Percentiles rank a stretch among this genome's conserved stretches.
These are phyloP conservation scores for Backusella sp. DNA, from an alignment of 192 early-diverging fungal species.

Conservation along the genomic window DNA sequence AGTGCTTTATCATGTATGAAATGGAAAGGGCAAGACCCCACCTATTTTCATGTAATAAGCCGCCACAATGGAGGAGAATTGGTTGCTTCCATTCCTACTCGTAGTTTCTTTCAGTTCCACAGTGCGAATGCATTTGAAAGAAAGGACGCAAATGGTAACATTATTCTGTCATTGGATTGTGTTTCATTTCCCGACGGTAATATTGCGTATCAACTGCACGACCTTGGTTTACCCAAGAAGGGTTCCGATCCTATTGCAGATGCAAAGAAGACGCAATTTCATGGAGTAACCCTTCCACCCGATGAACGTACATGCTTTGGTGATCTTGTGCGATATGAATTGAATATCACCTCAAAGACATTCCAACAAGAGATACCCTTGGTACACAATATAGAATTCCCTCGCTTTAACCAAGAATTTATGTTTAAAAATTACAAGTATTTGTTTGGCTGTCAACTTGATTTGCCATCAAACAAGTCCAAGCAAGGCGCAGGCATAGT, in stretches of 20 bases:
- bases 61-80: background rate
- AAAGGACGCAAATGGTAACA: background rate
- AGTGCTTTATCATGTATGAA: background rate
- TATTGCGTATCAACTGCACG: slow-evolving; percentile 2
- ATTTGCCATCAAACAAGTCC: background rate
- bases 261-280: background rate
- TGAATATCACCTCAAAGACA: background rate
- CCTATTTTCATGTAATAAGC: slow-evolving; percentile 15
- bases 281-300: slow-evolving; percentile 1
- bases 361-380: background rate
- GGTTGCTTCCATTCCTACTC: background rate
- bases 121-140: slow-evolving; percentile 10
- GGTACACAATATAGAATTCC: background rate
- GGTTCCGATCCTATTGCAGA: background rate
- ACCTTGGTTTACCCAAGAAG: background rate
- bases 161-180: background rate
- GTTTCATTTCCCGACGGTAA: slow-evolving; percentile 2
- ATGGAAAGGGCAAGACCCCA: background rate
- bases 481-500: background rate
- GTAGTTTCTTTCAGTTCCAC: slow-evolving; percentile 10
- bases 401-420: background rate
- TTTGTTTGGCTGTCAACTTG: slow-evolving; percentile 3
- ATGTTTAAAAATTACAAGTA: background rate
- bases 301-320: background rate
- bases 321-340: background rate